Evolutionary conservation across 2,329 filamentous ascomycete species (phyloP), one percentile per base, ranked within the genome.

Genomic region (Fusarium abutilonis): DNA sequence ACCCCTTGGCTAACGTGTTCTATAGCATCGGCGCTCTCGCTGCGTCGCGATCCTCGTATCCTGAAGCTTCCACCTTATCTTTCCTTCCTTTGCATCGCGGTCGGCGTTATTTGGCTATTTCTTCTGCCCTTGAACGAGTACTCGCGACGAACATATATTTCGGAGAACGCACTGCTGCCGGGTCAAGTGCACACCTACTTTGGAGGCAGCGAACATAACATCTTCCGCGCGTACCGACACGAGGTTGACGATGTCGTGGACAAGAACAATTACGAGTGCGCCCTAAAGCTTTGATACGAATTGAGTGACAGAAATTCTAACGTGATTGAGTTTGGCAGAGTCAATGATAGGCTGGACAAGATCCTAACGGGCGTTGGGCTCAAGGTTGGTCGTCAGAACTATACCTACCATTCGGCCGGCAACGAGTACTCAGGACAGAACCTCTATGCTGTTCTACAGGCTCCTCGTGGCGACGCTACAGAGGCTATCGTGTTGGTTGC

Each of bases 121-220:
- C 83, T 98, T 29, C 86, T 99, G 2, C 95, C 95, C 3, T 83
- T 98, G 49, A 86, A 98, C 76, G 86, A 93, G 66, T 97, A 98
- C 79, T 97, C 93, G 46, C 88, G 95, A 65, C 84, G 86, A 58
- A 99, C 94, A 1, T 99, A 99, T 76, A 95, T 99, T 55, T 98
- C 94, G 39, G 95, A 99, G 76, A 99, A 99, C 75, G 95, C 95
- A 10, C 86, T 99, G 31, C 82, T 99, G 13, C 95, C 95, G 0
- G 95, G 93, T 3, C 95, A 99, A 77, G 95, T 98, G 9, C 94
- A 98, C 78, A 97, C 95, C 2, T 99, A 99, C 77, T 99, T 99
- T 74, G 89, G 91, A 7, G 95, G 95, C 15, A 97, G 92, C 75
- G 95, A 99, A 74, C 93, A 98, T 79, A 91, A 97, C 76, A 86